Conservation (phyloP, 768 basidiomycete genomes). For the Suillus subluteus region DNA sequence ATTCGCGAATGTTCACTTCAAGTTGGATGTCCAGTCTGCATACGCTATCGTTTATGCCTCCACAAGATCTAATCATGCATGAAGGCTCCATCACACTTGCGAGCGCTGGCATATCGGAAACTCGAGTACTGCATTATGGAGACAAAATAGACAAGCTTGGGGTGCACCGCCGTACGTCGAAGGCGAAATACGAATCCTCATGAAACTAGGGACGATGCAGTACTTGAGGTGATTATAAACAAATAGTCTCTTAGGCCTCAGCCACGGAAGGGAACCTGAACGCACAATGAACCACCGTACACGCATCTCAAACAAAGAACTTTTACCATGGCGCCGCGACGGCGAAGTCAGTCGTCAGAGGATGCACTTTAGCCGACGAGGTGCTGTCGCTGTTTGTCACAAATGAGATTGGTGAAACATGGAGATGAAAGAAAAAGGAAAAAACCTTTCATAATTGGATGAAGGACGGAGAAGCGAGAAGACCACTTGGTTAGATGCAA, state of each 20-base stretch:
- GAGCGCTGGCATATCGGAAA: no score
- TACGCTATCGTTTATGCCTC: no score
- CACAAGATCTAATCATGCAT: no score
- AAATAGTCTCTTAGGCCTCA: not conserved
- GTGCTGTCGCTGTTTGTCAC: not conserved
- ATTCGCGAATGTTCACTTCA: no score
- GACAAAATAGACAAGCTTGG: no score
- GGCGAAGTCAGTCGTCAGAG: not conserved
- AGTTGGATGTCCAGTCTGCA: no score
- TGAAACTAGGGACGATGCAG: not conserved
- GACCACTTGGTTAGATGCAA: conserved; percentile 1
- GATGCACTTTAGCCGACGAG: not conserved
- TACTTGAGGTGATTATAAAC: not conserved
- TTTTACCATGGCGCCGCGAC: not conserved
- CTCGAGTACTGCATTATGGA: no score
- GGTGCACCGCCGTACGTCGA: not conserved
- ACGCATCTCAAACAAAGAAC: not conserved
- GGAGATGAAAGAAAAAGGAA: not conserved
- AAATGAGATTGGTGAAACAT: not conserved
- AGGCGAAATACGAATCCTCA: not conserved
- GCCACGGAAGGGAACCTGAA: not conserved
- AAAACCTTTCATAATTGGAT: not conserved
- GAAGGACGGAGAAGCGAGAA: not conserved
- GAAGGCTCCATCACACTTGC: no score
- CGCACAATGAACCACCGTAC: not conserved